Percentiles rank a stretch among this genome's conserved stretches.
Conservation (phyloP, 495 filamentous ascomycete species). For the Cairneyella variabilis region DNA sequence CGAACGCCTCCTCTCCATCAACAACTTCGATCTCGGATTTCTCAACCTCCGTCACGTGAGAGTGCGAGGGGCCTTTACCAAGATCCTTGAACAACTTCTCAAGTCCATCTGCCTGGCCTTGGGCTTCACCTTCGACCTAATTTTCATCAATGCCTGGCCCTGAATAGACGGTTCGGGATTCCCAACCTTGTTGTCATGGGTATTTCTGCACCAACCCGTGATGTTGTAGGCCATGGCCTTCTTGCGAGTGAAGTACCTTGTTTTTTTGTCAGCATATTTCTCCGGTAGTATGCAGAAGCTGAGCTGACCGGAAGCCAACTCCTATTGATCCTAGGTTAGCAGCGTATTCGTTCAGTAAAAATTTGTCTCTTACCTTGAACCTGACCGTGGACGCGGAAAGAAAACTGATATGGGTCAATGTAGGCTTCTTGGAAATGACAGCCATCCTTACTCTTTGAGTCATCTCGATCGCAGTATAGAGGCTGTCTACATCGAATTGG, state of each 20-base stretch:
- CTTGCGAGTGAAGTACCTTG: conserved; percentile 66
- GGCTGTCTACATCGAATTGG: too few species aligned
- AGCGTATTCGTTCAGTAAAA: not conserved
- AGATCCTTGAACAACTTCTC: conserved; percentile 71
- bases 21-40: conserved; percentile 57
- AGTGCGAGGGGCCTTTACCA: conserved; percentile 62
- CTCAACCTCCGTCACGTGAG: conserved; percentile 70
- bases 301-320: conserved; percentile 16
- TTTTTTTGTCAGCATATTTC: not conserved
- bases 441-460: conserved; percentile 1
- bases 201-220: conserved; percentile 80
- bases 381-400: conserved; percentile 15
- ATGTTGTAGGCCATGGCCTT: conserved; percentile 60
- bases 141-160: conserved; percentile 1
- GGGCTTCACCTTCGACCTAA: conserved; percentile 88
- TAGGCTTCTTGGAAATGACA: not conserved
- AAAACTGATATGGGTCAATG: not conserved
- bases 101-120: conserved; percentile 63
- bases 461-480: too few species aligned
- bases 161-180: not conserved
- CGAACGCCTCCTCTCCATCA: conserved; percentile 63
- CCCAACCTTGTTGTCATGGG: conserved; percentile 57
- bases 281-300: not conserved
- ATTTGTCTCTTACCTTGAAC: conserved; percentile 9
- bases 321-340: not conserved